Base-by-base conservation (phyloP, 495 filamentous ascomycete genomes). In the Filosporella fistucella region DNA sequence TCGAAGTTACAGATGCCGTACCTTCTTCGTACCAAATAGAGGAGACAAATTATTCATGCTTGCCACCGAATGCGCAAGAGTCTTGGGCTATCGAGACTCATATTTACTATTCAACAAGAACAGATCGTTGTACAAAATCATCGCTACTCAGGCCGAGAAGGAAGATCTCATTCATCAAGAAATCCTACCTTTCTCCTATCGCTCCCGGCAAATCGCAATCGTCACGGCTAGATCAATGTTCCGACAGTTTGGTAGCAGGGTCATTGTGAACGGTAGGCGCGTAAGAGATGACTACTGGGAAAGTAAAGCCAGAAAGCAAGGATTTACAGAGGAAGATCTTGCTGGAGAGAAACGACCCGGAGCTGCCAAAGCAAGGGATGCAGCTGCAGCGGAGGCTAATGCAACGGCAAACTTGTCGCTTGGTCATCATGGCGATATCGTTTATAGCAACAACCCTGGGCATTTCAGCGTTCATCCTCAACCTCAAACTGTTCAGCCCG, bases 91-190 rank as follows among this genome's bases (percentile, higher is more conserved):
- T 62, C 81, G 93, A 46, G 93, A 99, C 63, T 99, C 94, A 13
- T 99, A 99, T 64, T 68, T 99, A 37, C 72, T 99, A 12, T 99
- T 99, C 73, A 99, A 99, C 77, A 99, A 99, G 68, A 99, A 99
- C 59, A 72, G 91, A 48, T 97, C 94, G 1, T 74, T 99, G 16
- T 91, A 82, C 75, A 99, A 97, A 71, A 99, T 99, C 58, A 99
- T 99, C 56, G 93, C 94, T 21, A 91, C 83, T 14, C 93, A 99
- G 66, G 68, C 83, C 4, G 93, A 99, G 66, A 99, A 97, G 69
- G 93, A 97, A 58, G 89, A 97, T 63, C 70, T 99, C 6, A 96
- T 99, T 28, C 73, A 82, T 46, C 89, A 97, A 66, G 93, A 96
- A 58, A 90, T 97, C 43, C 69, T 99, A 23, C 94, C 94, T 0